Evolutionary conservation across 176 grass and related monocot genomes (phyloP), one percentile per base, ranked within the genome.

Genomic region (Triticum urartu): DNA sequence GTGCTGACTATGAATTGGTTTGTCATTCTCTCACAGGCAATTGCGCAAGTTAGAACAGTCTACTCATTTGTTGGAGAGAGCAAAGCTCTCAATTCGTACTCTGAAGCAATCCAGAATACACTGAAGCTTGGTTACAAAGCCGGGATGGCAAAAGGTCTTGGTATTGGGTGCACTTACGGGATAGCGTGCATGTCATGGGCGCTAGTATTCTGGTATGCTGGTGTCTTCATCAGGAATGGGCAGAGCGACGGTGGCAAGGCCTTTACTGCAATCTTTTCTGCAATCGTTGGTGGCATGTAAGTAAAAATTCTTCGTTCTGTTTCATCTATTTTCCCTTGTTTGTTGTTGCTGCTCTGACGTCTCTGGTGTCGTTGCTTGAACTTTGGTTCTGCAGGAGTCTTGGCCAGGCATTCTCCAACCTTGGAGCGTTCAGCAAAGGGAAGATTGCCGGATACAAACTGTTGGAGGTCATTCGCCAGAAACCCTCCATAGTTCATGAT

Each of bases 161-260:
- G 97, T 21, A 96, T 99, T 42, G 97, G 97, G 14, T 99, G 92
- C 78, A 99, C 97, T 39, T 99, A 99, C 75, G 97, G 94, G 30
- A 96, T 96, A 83, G 94, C 94, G 22, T 99, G 94, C 92, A 96
- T 96, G 94, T 96, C 97, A 84, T 99, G 97, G 97, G 97, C 97
- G 26, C 64, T 99, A 12, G 94, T 99, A 50, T 96, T 99, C 83
- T 97, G 97, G 97, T 99, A 99, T 66, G 97, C 97, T 9, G 97
- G 97, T 42, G 94, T 99, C 63, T 96, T 99, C 88, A 94, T 99
- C 79, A 68, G 97, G 84, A 94, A 94, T 91, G 94, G 94, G 69
- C 90, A 94, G 72, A 93, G 87, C 10, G 92, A 99, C 75, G 97
- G 97, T 61, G 97, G 97, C 14, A 99, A 99, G 67, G 97, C 97